Base-by-base conservation (phyloP, 1,284 basidiomycete genomes). In the Stereum hirsutum region DNA sequence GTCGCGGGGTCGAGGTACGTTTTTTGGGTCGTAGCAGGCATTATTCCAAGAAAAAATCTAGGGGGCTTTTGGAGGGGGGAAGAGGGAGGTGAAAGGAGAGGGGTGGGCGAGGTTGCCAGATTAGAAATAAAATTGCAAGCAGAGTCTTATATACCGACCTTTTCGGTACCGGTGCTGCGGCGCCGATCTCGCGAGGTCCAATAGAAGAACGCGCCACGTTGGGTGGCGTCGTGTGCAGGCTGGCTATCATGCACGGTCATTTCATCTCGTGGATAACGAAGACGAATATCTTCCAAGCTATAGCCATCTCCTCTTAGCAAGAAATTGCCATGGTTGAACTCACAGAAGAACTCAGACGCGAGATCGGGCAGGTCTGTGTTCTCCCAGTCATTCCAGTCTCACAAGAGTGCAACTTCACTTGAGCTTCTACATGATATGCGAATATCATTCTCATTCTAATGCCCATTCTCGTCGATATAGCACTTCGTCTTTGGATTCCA, bases 401-500 rank as follows among this genome's bases (percentile, higher is more conserved):
- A n/a, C n/a, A n/a, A n/a, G n/a, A n/a, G n/a, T n/a, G n/a, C n/a
- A n/a, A n/a, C n/a, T n/a, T n/a, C n/a, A n/a, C n/a, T n/a, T n/a
- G n/a, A n/a, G n/a, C n/a, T n/a, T n/a, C n/a, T n/a, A n/a, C n/a
- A n/a, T n/a, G n/a, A n/a, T n/a, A n/a, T n/a, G n/a, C n/a, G n/a
- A n/a, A n/a, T n/a, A n/a, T n/a, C n/a, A n/a, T n/a, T n/a, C n/a
- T n/a, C n/a, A n/a, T n/a, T n/a, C n/a, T n/a, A n/a, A n/a, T n/a
- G n/a, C n/a, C n/a, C n/a, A n/a, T n/a, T n/a, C n/a, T 20, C 28
- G 11, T 26, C 12, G 3, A 1, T 14, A 17, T 20, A 83, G 78
- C 81, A 82, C 55, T 82, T 85, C 50, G 75, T 84, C 23, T 66
- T 81, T 47, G 81, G 81, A 10, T 84, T 82, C 54, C 72, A 79